Evolutionary conservation across 2,329 filamentous ascomycete species (phyloP), one percentile per base, ranked within the genome.

Genomic region (Colletotrichum tofieldiae): DNA sequence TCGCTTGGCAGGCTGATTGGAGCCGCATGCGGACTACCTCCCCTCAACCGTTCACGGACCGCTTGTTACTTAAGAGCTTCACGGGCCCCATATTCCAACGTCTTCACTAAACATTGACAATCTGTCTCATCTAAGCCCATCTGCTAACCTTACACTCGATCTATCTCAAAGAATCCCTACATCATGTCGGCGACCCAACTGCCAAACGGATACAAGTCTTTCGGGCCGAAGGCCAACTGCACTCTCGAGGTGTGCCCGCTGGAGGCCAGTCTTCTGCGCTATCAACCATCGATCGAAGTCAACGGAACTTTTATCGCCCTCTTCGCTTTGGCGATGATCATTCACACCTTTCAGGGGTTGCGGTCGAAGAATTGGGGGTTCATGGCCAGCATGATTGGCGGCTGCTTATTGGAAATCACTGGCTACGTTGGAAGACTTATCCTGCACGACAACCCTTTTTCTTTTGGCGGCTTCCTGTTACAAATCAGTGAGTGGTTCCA

Each of bases 371-470:
- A 79, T 5, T 85, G 83, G 81, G 82, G 81, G 67, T 88, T 85
- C 73, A 83, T 83, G 79, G 73, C 75, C 5, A 84, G 82, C 65
- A 88, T 92, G 84, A 78, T 88, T 0, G 76, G 84, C 1, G 91
- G 91, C 8, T 89, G 86, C 71, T 55, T 86, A 0, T 81, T 86
- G 56, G 90, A 91, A 77, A 86, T 92, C 12, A 77, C 91, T 20
- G 91, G 91, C 8, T 93, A 93, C 66, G 81, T 83, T 0, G 91
- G 89, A 0, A 85, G 91, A 7, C 82, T 92, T 20, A 79, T 90
- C 62, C 79, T 91, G 65, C 84, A 88, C 67, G 76, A 85, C 20
- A 89, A 92, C 69, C 89, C 90, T 0, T 93, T 90, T 75, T 82
- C 76, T 11, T 86, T 91, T 77, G 76, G 78, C 0, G 89, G 86